These are phyloP conservation scores for Herpetospermum pedunculosum DNA, from an alignment of 306 rosid species.

Conservation along the genomic window DNA sequence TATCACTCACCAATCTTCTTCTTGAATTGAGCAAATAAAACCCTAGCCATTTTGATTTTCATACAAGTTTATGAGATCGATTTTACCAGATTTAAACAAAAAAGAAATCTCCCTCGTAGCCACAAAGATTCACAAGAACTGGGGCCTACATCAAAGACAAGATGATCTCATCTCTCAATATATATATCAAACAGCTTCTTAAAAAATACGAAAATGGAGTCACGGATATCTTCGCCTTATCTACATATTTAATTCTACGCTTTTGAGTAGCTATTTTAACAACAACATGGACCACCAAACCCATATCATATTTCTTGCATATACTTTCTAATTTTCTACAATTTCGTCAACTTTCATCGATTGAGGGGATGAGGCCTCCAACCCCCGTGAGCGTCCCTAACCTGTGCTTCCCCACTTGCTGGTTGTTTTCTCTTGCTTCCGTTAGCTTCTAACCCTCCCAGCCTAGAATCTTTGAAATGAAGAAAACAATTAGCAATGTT, in stretches of 20 bases:
- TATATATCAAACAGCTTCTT: neutral
- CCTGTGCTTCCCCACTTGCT: too few relatives aligned
- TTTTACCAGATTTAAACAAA: too few relatives aligned
- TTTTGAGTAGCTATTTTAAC: neutral
- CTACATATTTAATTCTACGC: neutral
- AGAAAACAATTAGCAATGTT: too few relatives aligned
- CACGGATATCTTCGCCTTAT: neutral
- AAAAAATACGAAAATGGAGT: neutral
- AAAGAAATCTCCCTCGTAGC: neutral
- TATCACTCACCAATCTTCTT: neutral
- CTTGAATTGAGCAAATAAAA: neutral
- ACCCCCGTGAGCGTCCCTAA: too few relatives aligned
- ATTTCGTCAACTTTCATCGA: too few relatives aligned
- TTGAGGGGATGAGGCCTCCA: too few relatives aligned
- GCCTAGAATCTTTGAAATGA: too few relatives aligned
- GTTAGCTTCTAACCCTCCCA: too few relatives aligned
- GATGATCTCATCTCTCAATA: too few relatives aligned
- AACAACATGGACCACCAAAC: constrained; percentile 3
- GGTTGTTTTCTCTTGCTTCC: too few relatives aligned
- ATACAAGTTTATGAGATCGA: neutral
- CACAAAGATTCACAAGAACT: neutral
- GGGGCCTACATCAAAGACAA: neutral
- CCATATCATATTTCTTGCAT: neutral
- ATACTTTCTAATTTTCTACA: neutral
- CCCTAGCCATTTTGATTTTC: neutral